phyloP scores from a whole-genome alignment of 257 asterid genomes.

The Solanum peruvianum region DNA sequence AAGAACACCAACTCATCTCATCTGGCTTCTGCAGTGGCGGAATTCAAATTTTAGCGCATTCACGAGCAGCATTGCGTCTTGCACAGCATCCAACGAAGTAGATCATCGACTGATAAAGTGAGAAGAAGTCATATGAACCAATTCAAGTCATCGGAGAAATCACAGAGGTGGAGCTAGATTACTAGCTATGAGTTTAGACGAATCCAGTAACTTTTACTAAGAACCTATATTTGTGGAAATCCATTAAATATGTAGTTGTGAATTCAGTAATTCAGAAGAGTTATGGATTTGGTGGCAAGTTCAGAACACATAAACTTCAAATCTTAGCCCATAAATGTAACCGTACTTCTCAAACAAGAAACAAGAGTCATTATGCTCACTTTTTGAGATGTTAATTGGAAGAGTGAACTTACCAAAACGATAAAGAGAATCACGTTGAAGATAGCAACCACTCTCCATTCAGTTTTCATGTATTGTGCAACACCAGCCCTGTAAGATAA shows the following conservation, averaged over 20 bases:
- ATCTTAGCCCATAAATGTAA: background rate
- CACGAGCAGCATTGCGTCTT: conserved; percentile 60
- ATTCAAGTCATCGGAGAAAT: background rate
- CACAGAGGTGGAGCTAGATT: background rate
- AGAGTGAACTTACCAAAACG: conserved; percentile 40
- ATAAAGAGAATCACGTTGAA: conserved; percentile 67
- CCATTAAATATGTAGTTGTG: background rate
- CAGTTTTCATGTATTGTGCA: conserved; percentile 91
- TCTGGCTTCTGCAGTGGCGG: background rate
- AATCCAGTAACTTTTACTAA: background rate
- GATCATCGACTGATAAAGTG: conserved; percentile 38
- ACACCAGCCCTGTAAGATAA: conserved; percentile 66
- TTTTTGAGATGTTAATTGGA: background rate
- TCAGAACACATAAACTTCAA: background rate
- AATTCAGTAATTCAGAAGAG: background rate
- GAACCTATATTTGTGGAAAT: background rate
- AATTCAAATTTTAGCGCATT: conserved; percentile 35
- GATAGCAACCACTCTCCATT: conserved; percentile 92
- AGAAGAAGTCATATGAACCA: background rate
- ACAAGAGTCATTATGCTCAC: background rate
- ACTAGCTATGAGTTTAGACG: background rate
- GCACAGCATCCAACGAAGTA: conserved; percentile 95
- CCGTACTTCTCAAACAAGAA: background rate
- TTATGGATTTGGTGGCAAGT: background rate
- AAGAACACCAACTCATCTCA: background rate